These are phyloP conservation scores for Sclerotinia nivalis DNA, from an alignment of 2,329 filamentous ascomycete genomes.

Conservation along the genomic window DNA sequence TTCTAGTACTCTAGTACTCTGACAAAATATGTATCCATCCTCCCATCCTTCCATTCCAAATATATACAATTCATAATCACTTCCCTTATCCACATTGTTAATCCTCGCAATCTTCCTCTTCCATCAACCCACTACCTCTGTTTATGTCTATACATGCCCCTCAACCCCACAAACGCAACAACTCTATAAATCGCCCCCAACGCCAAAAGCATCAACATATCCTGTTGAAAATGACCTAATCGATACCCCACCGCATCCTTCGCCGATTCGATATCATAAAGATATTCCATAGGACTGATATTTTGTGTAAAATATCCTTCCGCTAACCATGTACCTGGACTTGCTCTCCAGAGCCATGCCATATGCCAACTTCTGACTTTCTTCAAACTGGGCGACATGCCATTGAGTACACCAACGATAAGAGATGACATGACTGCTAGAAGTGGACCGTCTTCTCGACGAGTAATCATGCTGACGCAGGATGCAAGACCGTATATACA, in stretches of 20 bases:
- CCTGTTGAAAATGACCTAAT: slow-evolving; percentile 48
- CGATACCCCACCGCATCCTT: slow-evolving; percentile 48
- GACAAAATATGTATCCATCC: background rate
- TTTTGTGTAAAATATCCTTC: slow-evolving; percentile 58
- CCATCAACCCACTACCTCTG: slow-evolving; percentile 28
- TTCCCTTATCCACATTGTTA: background rate
- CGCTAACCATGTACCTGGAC: slow-evolving; percentile 56
- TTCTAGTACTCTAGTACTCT: background rate
- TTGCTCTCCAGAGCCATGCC: slow-evolving; percentile 53
- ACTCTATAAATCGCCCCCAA: slow-evolving; percentile 37
- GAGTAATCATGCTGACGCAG: slow-evolving; percentile 54
- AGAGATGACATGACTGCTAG: slow-evolving; percentile 56
- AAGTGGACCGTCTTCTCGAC: slow-evolving; percentile 57
- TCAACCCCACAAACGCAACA: slow-evolving; percentile 48
- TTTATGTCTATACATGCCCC: slow-evolving; percentile 35
- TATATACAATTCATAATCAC: background rate
- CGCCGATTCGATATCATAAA: slow-evolving; percentile 54
- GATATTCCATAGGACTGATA: slow-evolving; percentile 49
- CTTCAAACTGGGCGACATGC: slow-evolving; percentile 52
- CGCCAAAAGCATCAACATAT: slow-evolving; percentile 48
- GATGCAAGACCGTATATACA: slow-evolving; percentile 53
- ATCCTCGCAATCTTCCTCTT: background rate
- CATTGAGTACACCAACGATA: slow-evolving; percentile 55
- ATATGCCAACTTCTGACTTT: slow-evolving; percentile 49
- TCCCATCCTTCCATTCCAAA: too few relatives aligned